A percentile compares a stretch with the other conserved stretches of the same genome.
These are phyloP conservation scores for Pulveroboletus frians DNA, from an alignment of 768 basidiomycete genomes.

Conservation along the genomic window DNA sequence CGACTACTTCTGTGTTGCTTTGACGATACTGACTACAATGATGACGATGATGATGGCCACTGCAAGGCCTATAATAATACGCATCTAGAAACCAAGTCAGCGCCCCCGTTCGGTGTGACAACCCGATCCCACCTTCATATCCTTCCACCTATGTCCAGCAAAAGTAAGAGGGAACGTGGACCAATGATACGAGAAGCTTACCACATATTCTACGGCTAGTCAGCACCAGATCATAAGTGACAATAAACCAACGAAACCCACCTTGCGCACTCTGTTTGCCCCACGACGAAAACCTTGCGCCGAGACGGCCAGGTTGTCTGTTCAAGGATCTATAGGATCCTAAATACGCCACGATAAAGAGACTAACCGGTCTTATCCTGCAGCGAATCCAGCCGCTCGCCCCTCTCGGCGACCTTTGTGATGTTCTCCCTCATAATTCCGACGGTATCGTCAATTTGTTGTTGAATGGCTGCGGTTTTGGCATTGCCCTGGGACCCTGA, in stretches of 20 bases:
- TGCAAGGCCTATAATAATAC: constrained; percentile 90
- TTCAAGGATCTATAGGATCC: background rate
- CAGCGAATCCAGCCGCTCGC: constrained; percentile 87
- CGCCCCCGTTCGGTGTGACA: constrained; percentile 3
- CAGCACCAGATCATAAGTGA: background rate
- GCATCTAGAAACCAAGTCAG: constrained; percentile 57
- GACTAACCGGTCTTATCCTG: constrained; percentile 96
- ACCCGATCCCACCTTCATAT: constrained; percentile 72
- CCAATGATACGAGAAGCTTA: constrained; percentile 38
- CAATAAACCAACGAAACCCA: constrained; percentile 27
- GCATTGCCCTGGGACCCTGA: constrained; percentile 51
- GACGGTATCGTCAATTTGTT: constrained; percentile 96
- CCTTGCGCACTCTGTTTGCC: constrained; percentile 96
- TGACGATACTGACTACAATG: constrained; percentile 93
- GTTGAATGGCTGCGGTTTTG: constrained; percentile 93
- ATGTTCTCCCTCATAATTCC: constrained; percentile 99
- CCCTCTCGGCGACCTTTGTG: constrained; percentile 90
- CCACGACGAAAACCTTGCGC: constrained; percentile 99
- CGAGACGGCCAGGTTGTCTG: constrained; percentile 94
- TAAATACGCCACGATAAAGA: background rate
- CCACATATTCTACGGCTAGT: constrained; percentile 74
- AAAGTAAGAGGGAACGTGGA: constrained; percentile 6
- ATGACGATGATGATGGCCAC: constrained; percentile 89
- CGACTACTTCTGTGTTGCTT: constrained; percentile 58
- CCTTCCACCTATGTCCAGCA: constrained; percentile 73